phyloP scores from a whole-genome alignment of 2,329 filamentous ascomycete species.

The Nigrospora sphaerica region DNA sequence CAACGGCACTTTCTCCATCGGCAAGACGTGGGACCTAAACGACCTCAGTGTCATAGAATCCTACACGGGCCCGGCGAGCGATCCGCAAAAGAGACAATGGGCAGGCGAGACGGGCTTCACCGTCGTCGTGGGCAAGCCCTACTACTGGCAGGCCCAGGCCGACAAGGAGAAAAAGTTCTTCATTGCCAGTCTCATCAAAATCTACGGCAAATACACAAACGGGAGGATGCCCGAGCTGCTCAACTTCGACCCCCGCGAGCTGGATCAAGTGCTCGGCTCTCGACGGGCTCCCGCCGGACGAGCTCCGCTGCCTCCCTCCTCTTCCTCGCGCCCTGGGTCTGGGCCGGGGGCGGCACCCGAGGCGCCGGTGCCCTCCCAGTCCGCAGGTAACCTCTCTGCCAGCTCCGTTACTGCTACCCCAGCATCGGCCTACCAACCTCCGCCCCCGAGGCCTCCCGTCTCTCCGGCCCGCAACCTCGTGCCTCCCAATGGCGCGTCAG shows the following conservation, averaged over 20 bases:
- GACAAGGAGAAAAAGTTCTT: constrained; percentile 99
- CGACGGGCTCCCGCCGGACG: constrained; percentile 29
- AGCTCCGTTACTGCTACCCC: constrained; percentile 1
- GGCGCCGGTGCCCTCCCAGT: neutral
- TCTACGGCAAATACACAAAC: constrained; percentile 92
- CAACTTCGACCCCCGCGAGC: constrained; percentile 76
- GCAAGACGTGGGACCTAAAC: constrained; percentile 96
- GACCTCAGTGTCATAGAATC: constrained; percentile 80
- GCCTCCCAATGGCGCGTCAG: constrained; percentile 29
- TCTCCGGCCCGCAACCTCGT: constrained; percentile 22
- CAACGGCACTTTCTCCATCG: constrained; percentile 92
- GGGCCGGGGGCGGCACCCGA: neutral
- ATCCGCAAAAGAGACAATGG: constrained; percentile 62
- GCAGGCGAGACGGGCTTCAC: constrained; percentile 78
- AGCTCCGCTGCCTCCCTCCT: neutral
- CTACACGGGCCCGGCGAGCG: constrained; percentile 56
- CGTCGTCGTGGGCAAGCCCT: constrained; percentile 85
- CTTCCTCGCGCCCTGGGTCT: constrained; percentile 15
- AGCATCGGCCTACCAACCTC: constrained; percentile 13
- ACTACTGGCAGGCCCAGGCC: constrained; percentile 93
- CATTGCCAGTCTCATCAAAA: constrained; percentile 91
- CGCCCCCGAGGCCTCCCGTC: constrained; percentile 8
- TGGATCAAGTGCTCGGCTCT: constrained; percentile 65
- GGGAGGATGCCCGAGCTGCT: constrained; percentile 71
- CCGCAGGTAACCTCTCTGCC: neutral